Percentiles rank a stretch among this genome's conserved stretches.
These are phyloP conservation scores for Xylaria acuta DNA, from an alignment of 495 filamentous ascomycete species.

Conservation along the genomic window DNA sequence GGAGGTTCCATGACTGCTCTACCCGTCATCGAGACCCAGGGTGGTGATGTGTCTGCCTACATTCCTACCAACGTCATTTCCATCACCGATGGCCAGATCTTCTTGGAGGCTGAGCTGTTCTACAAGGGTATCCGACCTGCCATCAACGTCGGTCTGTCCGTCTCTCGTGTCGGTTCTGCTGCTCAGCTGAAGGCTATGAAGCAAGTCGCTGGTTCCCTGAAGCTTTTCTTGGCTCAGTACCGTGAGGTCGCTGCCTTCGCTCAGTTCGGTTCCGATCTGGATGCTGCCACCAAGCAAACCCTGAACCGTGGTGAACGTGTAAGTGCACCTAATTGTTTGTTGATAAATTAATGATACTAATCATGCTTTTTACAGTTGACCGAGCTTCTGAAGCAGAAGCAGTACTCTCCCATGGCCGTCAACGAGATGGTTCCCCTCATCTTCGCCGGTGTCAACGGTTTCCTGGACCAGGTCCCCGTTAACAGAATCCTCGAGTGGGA, in stretches of 20 bases:
- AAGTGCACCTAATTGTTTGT: conserved; percentile 41
- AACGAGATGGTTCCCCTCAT: conserved; percentile 99
- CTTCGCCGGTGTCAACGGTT: conserved; percentile 98
- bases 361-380: conserved; percentile 62
- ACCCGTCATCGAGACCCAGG: conserved; percentile 99
- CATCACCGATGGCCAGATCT: conserved; percentile 99
- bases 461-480: conserved; percentile 86
- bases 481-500: conserved; percentile 89
- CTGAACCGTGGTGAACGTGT: conserved; percentile 98
- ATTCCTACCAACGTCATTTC: conserved; percentile 99
- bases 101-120: conserved; percentile 99
- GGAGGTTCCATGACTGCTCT: conserved; percentile 97
- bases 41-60: conserved; percentile 99
- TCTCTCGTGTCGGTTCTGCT: conserved; percentile 99
- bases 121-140: conserved; percentile 99
- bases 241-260: conserved; percentile 99
- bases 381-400: conserved; percentile 99
- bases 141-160: conserved; percentile 99
- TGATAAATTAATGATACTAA: conserved; percentile 39
- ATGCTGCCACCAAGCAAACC: conserved; percentile 99
- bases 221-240: conserved; percentile 99
- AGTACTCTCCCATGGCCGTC: conserved; percentile 98
- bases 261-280: conserved; percentile 99
- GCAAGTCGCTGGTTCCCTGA: conserved; percentile 98
- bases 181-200: conserved; percentile 99